phyloP scores from a whole-genome alignment of 108 stramenopile genomes.

The Aurantiochytrium sp. region DNA sequence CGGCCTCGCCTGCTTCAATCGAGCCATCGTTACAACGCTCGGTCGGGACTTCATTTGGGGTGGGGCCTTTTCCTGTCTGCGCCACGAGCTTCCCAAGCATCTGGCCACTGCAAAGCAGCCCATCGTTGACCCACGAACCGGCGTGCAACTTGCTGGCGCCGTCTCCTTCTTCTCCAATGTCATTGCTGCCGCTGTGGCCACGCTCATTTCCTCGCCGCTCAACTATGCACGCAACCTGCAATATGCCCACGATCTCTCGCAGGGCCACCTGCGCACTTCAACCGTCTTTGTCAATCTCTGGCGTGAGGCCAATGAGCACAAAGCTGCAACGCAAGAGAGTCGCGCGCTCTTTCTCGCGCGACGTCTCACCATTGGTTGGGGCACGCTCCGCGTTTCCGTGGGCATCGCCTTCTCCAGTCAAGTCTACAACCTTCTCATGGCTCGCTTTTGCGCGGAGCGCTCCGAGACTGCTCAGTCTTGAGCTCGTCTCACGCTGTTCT shows the following conservation, averaged over 20 bases:
- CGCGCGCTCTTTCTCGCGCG: neutral
- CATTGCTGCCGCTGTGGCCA: neutral
- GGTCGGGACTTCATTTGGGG: neutral
- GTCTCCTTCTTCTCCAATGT: conserved; percentile 14
- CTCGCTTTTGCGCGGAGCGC: neutral
- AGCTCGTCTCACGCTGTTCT: too few species aligned
- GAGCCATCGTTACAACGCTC: neutral
- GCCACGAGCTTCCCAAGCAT: neutral
- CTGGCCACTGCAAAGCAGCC: neutral
- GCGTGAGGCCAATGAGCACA: neutral
- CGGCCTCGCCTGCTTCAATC: neutral
- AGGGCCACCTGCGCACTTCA: neutral
- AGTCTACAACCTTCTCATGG: neutral
- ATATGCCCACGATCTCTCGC: neutral
- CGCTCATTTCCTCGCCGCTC: neutral
- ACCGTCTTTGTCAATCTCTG: neutral
- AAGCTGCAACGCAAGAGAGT: neutral
- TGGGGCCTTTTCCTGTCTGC: neutral
- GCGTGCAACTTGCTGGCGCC: neutral
- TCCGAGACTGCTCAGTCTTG: too few species aligned
- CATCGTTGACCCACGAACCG: neutral
- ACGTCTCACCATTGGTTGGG: neutral
- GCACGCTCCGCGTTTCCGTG: conserved; percentile 12
- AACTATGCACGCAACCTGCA: conserved; percentile 8
- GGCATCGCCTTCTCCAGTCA: neutral